phyloP scores from a whole-genome alignment of 805 yeast genomes.

The Martiniozyma abietophila region DNA sequence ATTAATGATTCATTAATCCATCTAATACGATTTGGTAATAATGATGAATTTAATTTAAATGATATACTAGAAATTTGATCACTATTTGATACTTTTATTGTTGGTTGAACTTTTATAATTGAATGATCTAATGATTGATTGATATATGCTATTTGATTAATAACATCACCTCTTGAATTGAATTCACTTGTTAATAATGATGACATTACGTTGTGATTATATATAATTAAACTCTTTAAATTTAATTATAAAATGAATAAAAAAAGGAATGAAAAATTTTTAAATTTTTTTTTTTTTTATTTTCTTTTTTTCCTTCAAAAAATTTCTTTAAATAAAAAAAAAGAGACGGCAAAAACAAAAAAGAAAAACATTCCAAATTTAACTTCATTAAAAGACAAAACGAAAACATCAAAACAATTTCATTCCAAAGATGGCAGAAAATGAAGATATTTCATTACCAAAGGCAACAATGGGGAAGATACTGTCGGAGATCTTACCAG shows the following conservation, averaged over 20 bases:
- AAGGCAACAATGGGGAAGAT: conserved; percentile 93
- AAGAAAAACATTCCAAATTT: background rate
- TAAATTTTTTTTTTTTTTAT: background rate
- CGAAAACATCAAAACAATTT: too few species aligned
- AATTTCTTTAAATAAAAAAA: background rate
- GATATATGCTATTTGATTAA: conserved; percentile 7
- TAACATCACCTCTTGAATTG: conserved; percentile 3
- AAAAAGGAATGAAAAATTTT: background rate
- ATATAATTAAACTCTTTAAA: background rate
- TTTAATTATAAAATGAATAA: background rate
- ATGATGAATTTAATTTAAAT: too few species aligned
- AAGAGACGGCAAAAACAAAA: background rate
- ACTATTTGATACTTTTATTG: background rate
- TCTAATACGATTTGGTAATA: conserved; percentile 2
- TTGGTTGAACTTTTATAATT: conserved; percentile 8
- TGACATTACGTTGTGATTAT: background rate
- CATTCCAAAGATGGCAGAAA: conserved; percentile 9
- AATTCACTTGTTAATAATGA: conserved; percentile 5
- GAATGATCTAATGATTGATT: conserved; percentile 8
- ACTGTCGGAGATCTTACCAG: conserved; percentile 79
- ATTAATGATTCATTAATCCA: conserved; percentile 3
- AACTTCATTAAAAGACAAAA: too few species aligned
- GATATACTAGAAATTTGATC: too few species aligned
- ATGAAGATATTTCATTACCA: conserved; percentile 30
- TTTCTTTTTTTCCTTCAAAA: background rate